Base-by-base conservation (phyloP, 805 yeast species). In the Monosporozyma aquatica region DNA sequence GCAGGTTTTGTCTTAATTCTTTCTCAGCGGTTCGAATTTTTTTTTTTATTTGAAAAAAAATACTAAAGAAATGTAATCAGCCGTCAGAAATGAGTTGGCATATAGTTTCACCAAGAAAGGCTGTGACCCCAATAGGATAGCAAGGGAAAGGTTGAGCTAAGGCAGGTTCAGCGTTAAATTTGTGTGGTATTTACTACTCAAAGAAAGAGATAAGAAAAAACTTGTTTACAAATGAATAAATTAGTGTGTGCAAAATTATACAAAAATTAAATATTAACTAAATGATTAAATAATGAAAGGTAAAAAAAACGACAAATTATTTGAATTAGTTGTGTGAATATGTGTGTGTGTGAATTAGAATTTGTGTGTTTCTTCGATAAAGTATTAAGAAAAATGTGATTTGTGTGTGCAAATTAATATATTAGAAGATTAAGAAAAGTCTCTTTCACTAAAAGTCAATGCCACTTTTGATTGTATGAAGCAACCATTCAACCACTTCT, bases 231-330 rank as follows among this genome's bases (percentile, higher is more conserved):
- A 47, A 44, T 44, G 50, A 47, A 47, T 47, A 42, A 47, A 47
- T 47, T 47, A 47, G 39, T 43, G 47, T 46, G 47, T 42, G 49
- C 38, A 45, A 44, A 44, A 37, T 46, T 46, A 46, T 46, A 46
- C 44, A 42, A 44, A 32, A 41, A 47, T 47, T 47, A 47, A 43
- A 47, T 42, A 47, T 43, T 47, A 43, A 46, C 35, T 39, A 32
- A 41, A 42, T 46, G 37, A 41, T 46, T 37, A 40, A 42, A 41
- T 37, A 32, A 40, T 26, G 33, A 44, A 41, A 38, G 33, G 30
- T n/a, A n/a, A 42, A 42, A 41, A 32, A 32, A 20, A 32, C 35
- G 18, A 18, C 35, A 32, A 32, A 32, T 32, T 32, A 32, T 32
- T 32, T 5, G 35, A 32, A 32, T 32, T 32, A 32, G 35, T 32